phyloP scores from a whole-genome alignment of 768 basidiomycete genomes.

The Leccinum longicurvipes region DNA sequence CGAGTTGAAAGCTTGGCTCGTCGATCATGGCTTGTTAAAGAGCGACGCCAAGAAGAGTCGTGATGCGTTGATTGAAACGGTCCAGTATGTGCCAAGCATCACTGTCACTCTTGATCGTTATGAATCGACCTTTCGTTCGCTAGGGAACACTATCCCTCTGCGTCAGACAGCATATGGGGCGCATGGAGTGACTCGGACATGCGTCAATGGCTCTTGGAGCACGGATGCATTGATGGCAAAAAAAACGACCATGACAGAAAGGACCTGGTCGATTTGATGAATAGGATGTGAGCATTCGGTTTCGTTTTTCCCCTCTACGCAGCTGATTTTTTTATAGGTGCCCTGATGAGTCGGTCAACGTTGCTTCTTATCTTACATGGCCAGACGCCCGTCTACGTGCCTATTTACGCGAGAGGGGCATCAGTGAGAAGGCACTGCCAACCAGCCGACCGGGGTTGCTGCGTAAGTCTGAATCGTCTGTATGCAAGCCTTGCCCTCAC shows the following conservation, averaged over 20 bases:
- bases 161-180: slow-evolving; percentile 55
- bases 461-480: slow-evolving; percentile 41
- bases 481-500: not conserved
- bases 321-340: slow-evolving; percentile 41
- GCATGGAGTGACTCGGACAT: slow-evolving; percentile 77
- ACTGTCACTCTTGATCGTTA: too few relatives aligned
- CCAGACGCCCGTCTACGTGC: slow-evolving; percentile 90
- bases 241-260: slow-evolving; percentile 63
- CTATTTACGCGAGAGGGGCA: slow-evolving; percentile 74
- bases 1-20: slow-evolving; percentile 74
- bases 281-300: slow-evolving; percentile 52
- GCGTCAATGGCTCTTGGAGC: slow-evolving; percentile 68
- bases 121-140: not conserved
- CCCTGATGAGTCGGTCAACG: slow-evolving; percentile 42
- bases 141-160: slow-evolving; percentile 68
- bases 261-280: slow-evolving; percentile 69
- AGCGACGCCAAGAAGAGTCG: slow-evolving; percentile 59
- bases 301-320: not conserved
- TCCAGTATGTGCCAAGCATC: slow-evolving; percentile 44
- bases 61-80: slow-evolving; percentile 75
- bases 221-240: slow-evolving; percentile 55
- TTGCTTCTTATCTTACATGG: slow-evolving; percentile 79
- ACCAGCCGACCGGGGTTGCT: slow-evolving; percentile 72
- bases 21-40: slow-evolving; percentile 70
- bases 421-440: slow-evolving; percentile 68